These are phyloP conservation scores for Litchi chinensis DNA, from an alignment of 345 rosid species.

Conservation along the genomic window DNA sequence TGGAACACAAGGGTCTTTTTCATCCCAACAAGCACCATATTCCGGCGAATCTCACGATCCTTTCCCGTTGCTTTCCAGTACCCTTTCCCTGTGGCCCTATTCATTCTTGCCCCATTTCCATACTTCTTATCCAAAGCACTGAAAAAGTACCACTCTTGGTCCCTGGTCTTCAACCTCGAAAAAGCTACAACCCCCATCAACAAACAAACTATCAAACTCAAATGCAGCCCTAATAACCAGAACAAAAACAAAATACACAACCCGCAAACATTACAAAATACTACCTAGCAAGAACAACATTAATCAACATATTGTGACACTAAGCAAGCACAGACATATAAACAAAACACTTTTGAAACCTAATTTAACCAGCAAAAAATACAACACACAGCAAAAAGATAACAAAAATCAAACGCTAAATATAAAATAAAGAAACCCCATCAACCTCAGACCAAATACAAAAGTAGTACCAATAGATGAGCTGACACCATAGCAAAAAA, in stretches of 20 bases:
- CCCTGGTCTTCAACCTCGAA: constrained; percentile 67
- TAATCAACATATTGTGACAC: background rate
- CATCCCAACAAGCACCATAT: constrained; percentile 46
- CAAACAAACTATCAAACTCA: background rate
- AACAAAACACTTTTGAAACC: background rate
- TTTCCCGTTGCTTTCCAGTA: constrained; percentile 79
- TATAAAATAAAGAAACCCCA: background rate
- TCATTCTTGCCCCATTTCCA: constrained; percentile 64
- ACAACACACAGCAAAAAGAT: constrained; percentile 14
- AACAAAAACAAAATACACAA: constrained; percentile 2
- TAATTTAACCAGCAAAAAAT: background rate
- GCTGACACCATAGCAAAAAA: background rate
- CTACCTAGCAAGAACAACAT: background rate
- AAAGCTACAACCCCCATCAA: constrained; percentile 34
- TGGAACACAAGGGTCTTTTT: constrained; percentile 70
- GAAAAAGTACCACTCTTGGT: constrained; percentile 82
- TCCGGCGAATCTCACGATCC: constrained; percentile 51
- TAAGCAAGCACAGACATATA: background rate
- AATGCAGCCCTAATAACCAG: background rate
- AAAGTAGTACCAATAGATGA: background rate
- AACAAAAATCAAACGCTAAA: constrained; percentile 4
- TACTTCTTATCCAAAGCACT: constrained; percentile 78
- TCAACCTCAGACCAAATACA: background rate
- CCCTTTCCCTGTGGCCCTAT: constrained; percentile 60
- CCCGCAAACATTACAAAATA: background rate